Conservation (phyloP, 805 yeast genomes). For the Ogataea nakhonphanomensis region DNA sequence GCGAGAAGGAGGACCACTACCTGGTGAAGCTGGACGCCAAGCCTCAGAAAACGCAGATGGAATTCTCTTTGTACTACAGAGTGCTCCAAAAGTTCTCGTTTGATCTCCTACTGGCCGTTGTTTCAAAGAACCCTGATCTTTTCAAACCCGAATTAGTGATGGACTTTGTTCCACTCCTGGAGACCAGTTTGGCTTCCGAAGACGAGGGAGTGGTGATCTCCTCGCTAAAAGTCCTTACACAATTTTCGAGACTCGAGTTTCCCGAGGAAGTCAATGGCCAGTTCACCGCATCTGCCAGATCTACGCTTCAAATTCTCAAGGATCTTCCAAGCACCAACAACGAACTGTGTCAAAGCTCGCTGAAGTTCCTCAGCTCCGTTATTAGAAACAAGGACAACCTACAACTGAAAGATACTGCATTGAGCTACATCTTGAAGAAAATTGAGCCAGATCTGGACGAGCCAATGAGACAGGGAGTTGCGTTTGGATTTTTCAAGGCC, state of each 20-base stretch:
- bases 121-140: slow-evolving; percentile 59
- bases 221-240: slow-evolving; percentile 58
- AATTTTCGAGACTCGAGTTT: slow-evolving; percentile 61
- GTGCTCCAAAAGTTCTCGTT: slow-evolving; percentile 73
- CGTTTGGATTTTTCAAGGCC: slow-evolving; percentile 79
- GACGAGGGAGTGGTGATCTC: slow-evolving; percentile 77
- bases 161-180: slow-evolving; percentile 74
- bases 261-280: slow-evolving; percentile 46
- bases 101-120: slow-evolving; percentile 69
- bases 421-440: slow-evolving; percentile 68
- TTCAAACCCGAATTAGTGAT: slow-evolving; percentile 56
- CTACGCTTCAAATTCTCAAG: slow-evolving; percentile 59
- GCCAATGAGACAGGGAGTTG: slow-evolving; percentile 83
- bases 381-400: slow-evolving; percentile 67
- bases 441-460: slow-evolving; percentile 86
- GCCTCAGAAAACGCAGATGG: slow-evolving; percentile 49
- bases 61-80: slow-evolving; percentile 52
- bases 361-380: slow-evolving; percentile 69
- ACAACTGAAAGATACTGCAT: slow-evolving; percentile 62
- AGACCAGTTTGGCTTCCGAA: slow-evolving; percentile 55
- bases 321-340: slow-evolving; percentile 75
- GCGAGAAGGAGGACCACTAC: slow-evolving; percentile 51
- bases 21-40: slow-evolving; percentile 68
- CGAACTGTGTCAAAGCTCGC: slow-evolving; percentile 75
- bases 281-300: slow-evolving; percentile 60